phyloP scores from a whole-genome alignment of 225 moss, liverwort and hornwort genomes.

The Physcomitrium patens region DNA sequence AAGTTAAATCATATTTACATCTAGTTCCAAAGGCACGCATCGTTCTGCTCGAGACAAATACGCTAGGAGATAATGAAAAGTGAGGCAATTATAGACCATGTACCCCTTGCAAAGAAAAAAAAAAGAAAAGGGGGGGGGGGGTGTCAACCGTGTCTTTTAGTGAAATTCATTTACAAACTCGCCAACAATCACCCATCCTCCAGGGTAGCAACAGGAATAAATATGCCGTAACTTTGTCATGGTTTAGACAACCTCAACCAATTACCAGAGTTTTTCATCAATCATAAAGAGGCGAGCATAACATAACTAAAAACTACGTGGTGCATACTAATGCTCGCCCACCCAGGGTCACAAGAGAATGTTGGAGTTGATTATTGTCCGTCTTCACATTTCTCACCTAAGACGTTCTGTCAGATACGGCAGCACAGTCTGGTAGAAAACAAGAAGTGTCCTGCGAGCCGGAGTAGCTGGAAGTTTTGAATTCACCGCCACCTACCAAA shows the following conservation, averaged over 20 bases:
- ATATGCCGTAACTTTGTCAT: background rate
- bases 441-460: constrained; percentile 80
- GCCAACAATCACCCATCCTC: no score
- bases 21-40: background rate
- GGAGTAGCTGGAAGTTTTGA: constrained; percentile 86
- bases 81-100: background rate
- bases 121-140: no score
- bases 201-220: background rate
- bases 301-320: constrained; percentile 5
- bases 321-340: background rate
- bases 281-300: background rate
- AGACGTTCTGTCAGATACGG: constrained; percentile 91
- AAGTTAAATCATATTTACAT: constrained; percentile 8
- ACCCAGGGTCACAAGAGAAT: background rate
- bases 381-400: constrained; percentile 56
- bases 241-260: constrained; percentile 11
- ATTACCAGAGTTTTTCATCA: constrained; percentile 5
- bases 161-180: no score
- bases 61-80: constrained; percentile 6
- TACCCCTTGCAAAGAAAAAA: no score
- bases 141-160: no score
- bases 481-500: constrained; percentile 67
- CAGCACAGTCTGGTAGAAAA: constrained; percentile 89
- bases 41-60: background rate
- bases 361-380: constrained; percentile 17